Percentiles rank a stretch among this genome's conserved stretches.
Conservation (phyloP, 768 basidiomycete species). For the Gymnopilus junonius region DNA sequence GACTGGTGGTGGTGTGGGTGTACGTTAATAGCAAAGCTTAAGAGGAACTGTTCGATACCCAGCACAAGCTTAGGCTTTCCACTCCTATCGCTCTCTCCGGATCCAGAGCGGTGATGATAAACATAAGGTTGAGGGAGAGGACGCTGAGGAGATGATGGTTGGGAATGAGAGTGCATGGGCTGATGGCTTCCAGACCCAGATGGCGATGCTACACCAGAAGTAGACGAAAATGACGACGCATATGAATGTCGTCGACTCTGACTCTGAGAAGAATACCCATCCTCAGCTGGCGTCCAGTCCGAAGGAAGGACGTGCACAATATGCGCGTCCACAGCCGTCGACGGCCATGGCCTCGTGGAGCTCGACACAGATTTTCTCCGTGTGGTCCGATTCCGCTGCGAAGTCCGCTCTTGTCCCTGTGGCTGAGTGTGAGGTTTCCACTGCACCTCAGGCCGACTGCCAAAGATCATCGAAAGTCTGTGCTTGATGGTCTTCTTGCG, state of each 20-base stretch:
- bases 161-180: too few species aligned
- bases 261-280: not conserved
- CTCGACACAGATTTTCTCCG: not conserved
- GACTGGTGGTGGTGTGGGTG: not conserved
- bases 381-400: not conserved
- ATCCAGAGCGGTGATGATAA: not conserved
- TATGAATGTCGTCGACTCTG: not conserved
- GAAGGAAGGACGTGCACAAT: conserved; percentile 30
- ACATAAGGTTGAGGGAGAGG: not conserved
- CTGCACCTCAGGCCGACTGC: not conserved
- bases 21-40: conserved; percentile 27
- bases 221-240: not conserved
- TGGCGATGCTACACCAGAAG: too few species aligned
- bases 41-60: conserved; percentile 42
- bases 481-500: conserved; percentile 9
- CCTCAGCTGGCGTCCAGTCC: conserved; percentile 1
- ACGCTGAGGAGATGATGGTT: not conserved
- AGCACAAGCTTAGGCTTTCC: conserved; percentile 38
- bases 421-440: not conserved
- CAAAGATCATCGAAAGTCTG: conserved; percentile 6
- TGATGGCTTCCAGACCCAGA: not conserved
- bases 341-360: not conserved
- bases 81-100: not conserved
- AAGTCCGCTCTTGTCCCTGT: not conserved
- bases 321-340: conserved; percentile 10